Conservation (phyloP, 495 filamentous ascomycete genomes). For the Mycothermus thermophilus region DNA sequence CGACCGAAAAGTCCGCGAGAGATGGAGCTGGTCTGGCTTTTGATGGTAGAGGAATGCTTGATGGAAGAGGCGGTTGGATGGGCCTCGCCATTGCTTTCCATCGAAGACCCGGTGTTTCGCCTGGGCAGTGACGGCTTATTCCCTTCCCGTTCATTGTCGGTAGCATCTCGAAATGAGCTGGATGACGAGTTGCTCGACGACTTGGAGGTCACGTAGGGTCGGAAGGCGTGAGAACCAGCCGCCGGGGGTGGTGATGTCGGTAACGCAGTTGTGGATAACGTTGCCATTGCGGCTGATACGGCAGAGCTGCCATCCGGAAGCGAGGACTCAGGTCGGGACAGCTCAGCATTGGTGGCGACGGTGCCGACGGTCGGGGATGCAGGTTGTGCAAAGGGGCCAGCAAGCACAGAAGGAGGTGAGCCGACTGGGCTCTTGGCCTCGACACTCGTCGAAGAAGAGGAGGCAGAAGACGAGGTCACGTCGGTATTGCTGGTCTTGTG, state of each 20-base stretch:
- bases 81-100: slow-evolving; percentile 15
- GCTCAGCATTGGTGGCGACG: slow-evolving; percentile 48
- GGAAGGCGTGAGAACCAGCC: slow-evolving; percentile 36
- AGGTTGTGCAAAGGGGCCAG: slow-evolving; percentile 48
- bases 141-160: slow-evolving; percentile 21
- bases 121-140: slow-evolving; percentile 24
- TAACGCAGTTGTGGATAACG: slow-evolving; percentile 47
- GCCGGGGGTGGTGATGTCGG: slow-evolving; percentile 39
- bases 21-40: slow-evolving; percentile 24
- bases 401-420: slow-evolving; percentile 26
- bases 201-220: slow-evolving; percentile 24
- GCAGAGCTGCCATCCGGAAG: slow-evolving; percentile 42
- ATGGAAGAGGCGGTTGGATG: slow-evolving; percentile 23
- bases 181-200: slow-evolving; percentile 28
- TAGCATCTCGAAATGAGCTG: slow-evolving; percentile 18
- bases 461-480: slow-evolving; percentile 8
- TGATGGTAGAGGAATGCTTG: slow-evolving; percentile 22
- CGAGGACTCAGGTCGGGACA: slow-evolving; percentile 29
- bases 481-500: slow-evolving; percentile 23
- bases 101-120: slow-evolving; percentile 32
- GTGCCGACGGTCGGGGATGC: slow-evolving; percentile 50
- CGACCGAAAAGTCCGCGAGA: slow-evolving; percentile 26
- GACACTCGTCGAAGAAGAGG: slow-evolving; percentile 27
- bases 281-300: slow-evolving; percentile 50
- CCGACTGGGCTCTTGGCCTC: slow-evolving; percentile 14